Conservation (phyloP, 192 early-diverging fungal species). For the Lunasporangiospora selenospora region DNA sequence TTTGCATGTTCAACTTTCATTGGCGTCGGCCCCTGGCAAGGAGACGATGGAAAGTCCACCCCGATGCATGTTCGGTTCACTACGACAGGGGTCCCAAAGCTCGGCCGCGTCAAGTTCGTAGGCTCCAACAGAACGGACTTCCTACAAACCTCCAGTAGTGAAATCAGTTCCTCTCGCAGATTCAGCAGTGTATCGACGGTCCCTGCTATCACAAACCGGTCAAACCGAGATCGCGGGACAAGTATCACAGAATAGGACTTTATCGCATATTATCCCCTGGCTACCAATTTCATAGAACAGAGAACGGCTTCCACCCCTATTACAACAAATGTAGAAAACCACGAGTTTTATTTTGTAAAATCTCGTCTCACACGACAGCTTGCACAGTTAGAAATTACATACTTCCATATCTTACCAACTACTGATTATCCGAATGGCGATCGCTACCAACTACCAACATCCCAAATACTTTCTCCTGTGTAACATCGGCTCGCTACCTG, state of each 20-base stretch:
- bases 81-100: conserved; percentile 23
- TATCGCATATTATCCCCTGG: conserved; percentile 12
- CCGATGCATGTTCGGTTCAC: conserved; percentile 14
- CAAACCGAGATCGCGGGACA: conserved; percentile 18
- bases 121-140: conserved; percentile 8
- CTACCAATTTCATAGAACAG: conserved; percentile 15
- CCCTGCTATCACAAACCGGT: conserved; percentile 6
- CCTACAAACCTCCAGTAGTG: conserved; percentile 9
- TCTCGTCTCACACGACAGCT: not conserved
- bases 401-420: not conserved
- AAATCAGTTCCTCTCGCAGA: conserved; percentile 8
- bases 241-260: conserved; percentile 11
- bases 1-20: no score
- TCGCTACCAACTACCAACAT: conserved; percentile 21
- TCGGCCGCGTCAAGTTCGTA: conserved; percentile 9
- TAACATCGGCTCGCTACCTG: conserved; percentile 12
- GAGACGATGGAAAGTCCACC: conserved; percentile 6
- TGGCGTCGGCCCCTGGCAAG: no score
- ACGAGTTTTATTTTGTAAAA: no score
- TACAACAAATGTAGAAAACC: conserved; percentile 6
- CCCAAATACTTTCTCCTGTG: conserved; percentile 10
- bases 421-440: no score
- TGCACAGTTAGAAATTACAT: no score
- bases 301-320: conserved; percentile 17
- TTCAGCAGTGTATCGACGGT: conserved; percentile 20